Evolutionary conservation across 495 filamentous ascomycete species (phyloP), one percentile per base, ranked within the genome.

Genomic region (Penicillium chermesinum): DNA sequence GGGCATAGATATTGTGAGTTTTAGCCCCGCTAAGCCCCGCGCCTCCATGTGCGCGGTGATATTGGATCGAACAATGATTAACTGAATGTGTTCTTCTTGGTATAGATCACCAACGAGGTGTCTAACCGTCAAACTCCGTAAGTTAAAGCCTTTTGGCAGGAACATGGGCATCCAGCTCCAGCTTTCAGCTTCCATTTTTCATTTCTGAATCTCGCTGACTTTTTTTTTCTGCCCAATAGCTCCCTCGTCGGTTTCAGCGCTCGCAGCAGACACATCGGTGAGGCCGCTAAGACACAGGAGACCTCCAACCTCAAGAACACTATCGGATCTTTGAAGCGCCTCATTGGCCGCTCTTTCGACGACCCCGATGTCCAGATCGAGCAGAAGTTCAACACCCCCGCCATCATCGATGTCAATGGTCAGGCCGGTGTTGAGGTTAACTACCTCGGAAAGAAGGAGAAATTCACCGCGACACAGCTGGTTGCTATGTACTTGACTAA

Each of bases 291-390:
- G 81, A 97, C 91, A 55, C 91, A 95, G 76, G 94, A 97, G 76
- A 91, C 95, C 62, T 96, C 91, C 54, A 99, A 99, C 74, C 79
- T 99, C 54, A 99, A 96, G 78, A 99, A 97, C 78, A 99, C 93
- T 44, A 87, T 97, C 70, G 75, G 81, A 66, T 91, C 83, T 53
- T 79, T 99, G 46, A 95, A 96, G 76, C 86, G 93, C 60, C 80
- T 99, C 44, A 84, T 86, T 61, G 93, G 93, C 56, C 88, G 93
- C 58, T 76, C 78, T 30, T 75, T 89, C 67, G 83, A 80, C 58
- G 93, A 99, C 64, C 90, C 91, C 58, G 93, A 99, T 77, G 76
- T 96, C 45, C 75, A 88, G 65, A 78, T 91, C 57, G 93, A 99
- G 79, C 83, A 91, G 71, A 76, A 94, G 60, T 99, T 79, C 69